phyloP scores from a whole-genome alignment of 441 rosid species.

The Arabidopsis lyrata region DNA sequence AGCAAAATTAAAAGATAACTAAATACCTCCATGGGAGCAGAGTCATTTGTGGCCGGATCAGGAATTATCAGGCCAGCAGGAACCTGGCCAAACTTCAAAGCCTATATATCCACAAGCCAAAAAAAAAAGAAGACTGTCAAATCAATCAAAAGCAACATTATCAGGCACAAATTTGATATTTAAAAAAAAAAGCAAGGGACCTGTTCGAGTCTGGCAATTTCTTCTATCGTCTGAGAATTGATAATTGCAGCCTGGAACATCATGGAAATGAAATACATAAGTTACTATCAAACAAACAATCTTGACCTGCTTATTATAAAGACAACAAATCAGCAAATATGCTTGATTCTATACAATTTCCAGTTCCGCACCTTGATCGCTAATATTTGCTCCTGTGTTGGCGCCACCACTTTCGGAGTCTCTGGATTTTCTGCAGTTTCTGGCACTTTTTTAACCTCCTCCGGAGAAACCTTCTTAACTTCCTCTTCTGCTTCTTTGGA shows the following conservation, averaged over 20 bases:
- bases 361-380: conserved; percentile 80
- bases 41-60: conserved; percentile 46
- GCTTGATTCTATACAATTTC: conserved; percentile 22
- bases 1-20: conserved; percentile 13
- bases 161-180: conserved; percentile 6
- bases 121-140: conserved; percentile 38
- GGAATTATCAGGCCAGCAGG: conserved; percentile 80
- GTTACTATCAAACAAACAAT: conserved; percentile 34
- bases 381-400: conserved; percentile 90
- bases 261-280: conserved; percentile 31
- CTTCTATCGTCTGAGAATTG: conserved; percentile 98
- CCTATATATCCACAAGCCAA: conserved; percentile 59
- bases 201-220: conserved; percentile 98
- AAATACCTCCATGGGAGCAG: conserved; percentile 66
- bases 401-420: conserved; percentile 79
- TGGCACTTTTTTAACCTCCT: conserved; percentile 59
- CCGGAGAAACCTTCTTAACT: conserved; percentile 69
- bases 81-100: conserved; percentile 89
- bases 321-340: background rate
- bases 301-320: conserved; percentile 12
- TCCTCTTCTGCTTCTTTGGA: conserved; percentile 94
- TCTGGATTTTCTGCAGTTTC: conserved; percentile 67
- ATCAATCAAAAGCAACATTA: conserved; percentile 34
- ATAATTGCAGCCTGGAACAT: conserved; percentile 91
- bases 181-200: conserved; percentile 45